Base-by-base conservation (phyloP, 805 yeast species). In the Cyberlindnera suaveolens region DNA sequence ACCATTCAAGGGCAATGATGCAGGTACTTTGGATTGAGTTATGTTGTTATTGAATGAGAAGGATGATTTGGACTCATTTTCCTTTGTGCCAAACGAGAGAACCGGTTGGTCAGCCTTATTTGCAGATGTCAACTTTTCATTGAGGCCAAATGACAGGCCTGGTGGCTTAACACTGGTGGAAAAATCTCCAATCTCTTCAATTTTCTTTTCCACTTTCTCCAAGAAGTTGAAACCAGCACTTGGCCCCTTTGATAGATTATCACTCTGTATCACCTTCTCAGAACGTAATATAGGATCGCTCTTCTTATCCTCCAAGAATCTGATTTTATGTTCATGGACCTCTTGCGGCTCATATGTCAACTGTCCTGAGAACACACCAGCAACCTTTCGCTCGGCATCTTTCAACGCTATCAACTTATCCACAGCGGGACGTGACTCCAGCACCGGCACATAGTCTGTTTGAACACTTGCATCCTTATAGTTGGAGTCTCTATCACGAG, bases 171-270 rank as follows among this genome's bases (percentile, higher is more conserved):
- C 10, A 23, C 4, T 23, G 3, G 27, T 2, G 27, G 33, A 10
- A 5, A 8, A 14, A 27, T 17, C 39, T 26, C 20, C 16, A 31
- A 23, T 32, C 23, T 31, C 36, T 26, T 31, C 34, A 19, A 38
- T 32, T 17, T 37, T 27, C 19, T 7, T 13, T 6, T 30, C 40
- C 10, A 26, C 42, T 19, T 41, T 46, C 5, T 42, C 44, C 33
- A 57, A 18, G 49, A 58, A 58, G 38, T 51, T 57, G 50, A 58
- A 58, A 3, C 62, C 62, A 6, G 62, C 54, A 49, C 62, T 58
- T 45, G 62, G 62, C 3, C 59, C 61, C 14, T 44, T 10, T 14
- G 26, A 38, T 18, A 42, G 30, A 19, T 37, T 47, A 33, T 39
- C 36, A 16, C 18, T 42, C 35, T 54, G 61, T 4, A 53, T 41